Base-by-base conservation (phyloP, 805 yeast species). In the Wickerhamomyces rabaulensis region DNA sequence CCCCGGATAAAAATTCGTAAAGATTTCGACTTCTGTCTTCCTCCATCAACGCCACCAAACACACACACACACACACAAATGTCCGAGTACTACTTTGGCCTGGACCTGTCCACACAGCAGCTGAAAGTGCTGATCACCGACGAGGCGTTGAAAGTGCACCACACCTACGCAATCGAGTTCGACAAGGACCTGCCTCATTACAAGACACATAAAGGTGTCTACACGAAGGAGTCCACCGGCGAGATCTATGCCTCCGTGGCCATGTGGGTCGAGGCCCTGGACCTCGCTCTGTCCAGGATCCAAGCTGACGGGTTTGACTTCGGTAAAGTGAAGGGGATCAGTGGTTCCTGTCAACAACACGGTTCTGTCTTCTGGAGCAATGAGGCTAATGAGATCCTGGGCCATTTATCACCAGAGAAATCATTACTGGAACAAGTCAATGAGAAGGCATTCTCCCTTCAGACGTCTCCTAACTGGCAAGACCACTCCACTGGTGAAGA, bases 271-370 rank as follows among this genome's bases (percentile, higher is more conserved):
- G 95, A 86, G 51, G 87, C 96, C 0, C 55, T 90, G 27, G 92
- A 91, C 58, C 60, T 77, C 46, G 66, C 87, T 4, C 74, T 90
- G 47, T 64, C 55, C 12, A 66, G 68, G 46, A 75, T 84, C 80
- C 61, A 69, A 51, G 41, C 57, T 1, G 76, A 75, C 27, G 56
- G 63, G 1, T 80, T 87, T 55, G 85, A 84, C 8, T 79, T 90
- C 54, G 55, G 64, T 2, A 58, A 65, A 36, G 90, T 90, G 15
- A 70, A 56, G 37, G 89, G 86, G 2, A 75, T 90, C 42, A 76
- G 86, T 39, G 97, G 97, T 0, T 88, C 95, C 0, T 85, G 95
- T 47, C 96, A 90, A 66, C 97, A 90, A 59, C 97, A 90, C 60
- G 97, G 96, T 0, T 84, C 95, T 2, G 90, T 91, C 2, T 90